Evolutionary conservation across 208 protist genomes (phyloP), one percentile per base, ranked within the genome.

Genomic region (Strigomonas galati): DNA sequence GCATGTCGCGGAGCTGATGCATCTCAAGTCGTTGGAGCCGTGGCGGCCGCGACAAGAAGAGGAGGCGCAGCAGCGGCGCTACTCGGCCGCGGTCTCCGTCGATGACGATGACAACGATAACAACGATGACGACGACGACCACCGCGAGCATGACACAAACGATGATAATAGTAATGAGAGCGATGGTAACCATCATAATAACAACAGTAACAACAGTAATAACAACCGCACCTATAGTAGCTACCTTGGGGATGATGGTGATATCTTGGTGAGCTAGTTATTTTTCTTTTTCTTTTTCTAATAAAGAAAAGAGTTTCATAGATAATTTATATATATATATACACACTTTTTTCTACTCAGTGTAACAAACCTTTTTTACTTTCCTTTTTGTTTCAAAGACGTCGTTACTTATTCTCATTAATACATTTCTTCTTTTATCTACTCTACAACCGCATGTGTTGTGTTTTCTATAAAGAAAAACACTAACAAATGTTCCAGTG

Each of bases 1-100:
- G 14, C 89, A 93, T 69, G 55, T 92, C 0, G 75, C 77, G 23
- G 87, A 95, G 64, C 70, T 85, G 65, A 74, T 95, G 67, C 81
- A 93, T 54, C 79, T 95, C 23, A 74, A 74, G 26, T 92, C 84
- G n/a, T 57, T 88, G 5, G 74, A 77, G 49, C 30, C 61, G 35
- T 65, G 69, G 68, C 54, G 37, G 65, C 70, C 56, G 31, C 27
- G 31, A 23, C 9, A 31, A n/a, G 56, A 62, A 58, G 26, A 58
- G 53, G 26, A 58, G 27, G 26, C 24, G 10, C 19, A 10, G 24
- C 24, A 14, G 27, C 26, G 10, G 53, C 26, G 26, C 6, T 24
- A 19, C 53, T 19, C 5, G 17, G 72, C 49, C 17, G 53, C 30
- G 21, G 62, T 10, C n/a, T 56, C 66, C 24, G 65, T 44, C 10